Evolutionary conservation across 345 rosid species (phyloP).

Genomic region (Zanthoxylum bungeanum): DNA sequence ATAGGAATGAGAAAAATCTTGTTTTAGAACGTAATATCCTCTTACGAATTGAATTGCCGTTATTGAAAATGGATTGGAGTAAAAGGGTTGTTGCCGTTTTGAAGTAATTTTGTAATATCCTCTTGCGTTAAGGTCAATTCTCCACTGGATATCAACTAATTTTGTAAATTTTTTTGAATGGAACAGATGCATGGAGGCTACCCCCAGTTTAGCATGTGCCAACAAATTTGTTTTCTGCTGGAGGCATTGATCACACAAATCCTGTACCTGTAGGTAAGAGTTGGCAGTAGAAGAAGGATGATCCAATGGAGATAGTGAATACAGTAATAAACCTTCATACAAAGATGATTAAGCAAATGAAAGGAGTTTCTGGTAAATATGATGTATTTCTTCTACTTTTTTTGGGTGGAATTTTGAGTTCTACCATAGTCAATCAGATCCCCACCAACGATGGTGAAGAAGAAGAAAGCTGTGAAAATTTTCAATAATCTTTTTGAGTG

Average conservation of each 20-base stretch:
- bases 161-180: neutral
- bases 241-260: slow-evolving; percentile 99
- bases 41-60: too few relatives aligned
- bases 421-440: neutral
- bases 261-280: slow-evolving; percentile 98
- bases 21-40: too few relatives aligned
- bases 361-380: slow-evolving; percentile 91
- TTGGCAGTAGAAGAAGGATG: slow-evolving; percentile 99
- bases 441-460: neutral
- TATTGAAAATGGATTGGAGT: too few relatives aligned
- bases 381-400: slow-evolving; percentile 1
- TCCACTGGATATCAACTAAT: neutral
- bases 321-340: slow-evolving; percentile 81
- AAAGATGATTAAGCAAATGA: slow-evolving; percentile 96
- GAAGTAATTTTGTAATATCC: too few relatives aligned
- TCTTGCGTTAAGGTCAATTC: neutral
- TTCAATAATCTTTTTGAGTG: neutral
- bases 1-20: too few relatives aligned
- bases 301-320: slow-evolving; percentile 77
- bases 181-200: slow-evolving; percentile 94
- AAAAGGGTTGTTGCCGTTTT: too few relatives aligned
- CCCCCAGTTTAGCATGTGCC: slow-evolving; percentile 98
- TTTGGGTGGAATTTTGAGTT: neutral
- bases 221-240: slow-evolving; percentile 98
- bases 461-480: neutral